Conservation (phyloP, 441 rosid genomes). For the Manihot esculenta region DNA sequence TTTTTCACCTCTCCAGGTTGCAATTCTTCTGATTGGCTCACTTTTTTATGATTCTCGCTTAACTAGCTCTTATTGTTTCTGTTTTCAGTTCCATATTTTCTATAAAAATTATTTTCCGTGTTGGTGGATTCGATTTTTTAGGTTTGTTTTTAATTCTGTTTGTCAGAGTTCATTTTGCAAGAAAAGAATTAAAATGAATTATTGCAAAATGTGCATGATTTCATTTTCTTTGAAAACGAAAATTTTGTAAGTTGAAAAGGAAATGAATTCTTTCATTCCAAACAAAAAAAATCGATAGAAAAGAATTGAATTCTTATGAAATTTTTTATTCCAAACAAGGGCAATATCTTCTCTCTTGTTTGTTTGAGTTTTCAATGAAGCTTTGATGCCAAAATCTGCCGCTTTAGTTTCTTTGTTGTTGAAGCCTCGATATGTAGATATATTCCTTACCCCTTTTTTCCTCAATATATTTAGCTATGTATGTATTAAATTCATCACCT, state of each 20-base stretch:
- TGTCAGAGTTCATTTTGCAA: no score
- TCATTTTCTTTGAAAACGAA: no score
- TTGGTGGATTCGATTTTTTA: not conserved
- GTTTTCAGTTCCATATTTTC: not conserved
- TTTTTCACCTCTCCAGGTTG: constrained; percentile 12
- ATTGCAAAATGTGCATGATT: no score
- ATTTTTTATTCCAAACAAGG: no score
- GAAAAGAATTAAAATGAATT: no score
- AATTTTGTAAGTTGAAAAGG: no score
- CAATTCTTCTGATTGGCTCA: not conserved
- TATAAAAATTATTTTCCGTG: no score
- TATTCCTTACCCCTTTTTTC: not conserved
- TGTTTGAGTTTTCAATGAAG: not conserved
- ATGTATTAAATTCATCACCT: not conserved
- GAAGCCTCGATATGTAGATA: not conserved
- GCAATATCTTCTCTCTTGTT: not conserved
- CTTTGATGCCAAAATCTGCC: not conserved
- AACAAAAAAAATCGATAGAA: no score
- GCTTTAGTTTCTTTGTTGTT: not conserved
- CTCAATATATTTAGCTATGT: not conserved
- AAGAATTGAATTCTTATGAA: no score
- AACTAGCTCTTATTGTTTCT: not conserved
- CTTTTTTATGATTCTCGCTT: not conserved
- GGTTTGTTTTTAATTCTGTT: no score
- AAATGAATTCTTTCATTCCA: no score